Evolutionary conservation across 495 filamentous ascomycete genomes (phyloP).

Genomic region (Xylaria longipes): DNA sequence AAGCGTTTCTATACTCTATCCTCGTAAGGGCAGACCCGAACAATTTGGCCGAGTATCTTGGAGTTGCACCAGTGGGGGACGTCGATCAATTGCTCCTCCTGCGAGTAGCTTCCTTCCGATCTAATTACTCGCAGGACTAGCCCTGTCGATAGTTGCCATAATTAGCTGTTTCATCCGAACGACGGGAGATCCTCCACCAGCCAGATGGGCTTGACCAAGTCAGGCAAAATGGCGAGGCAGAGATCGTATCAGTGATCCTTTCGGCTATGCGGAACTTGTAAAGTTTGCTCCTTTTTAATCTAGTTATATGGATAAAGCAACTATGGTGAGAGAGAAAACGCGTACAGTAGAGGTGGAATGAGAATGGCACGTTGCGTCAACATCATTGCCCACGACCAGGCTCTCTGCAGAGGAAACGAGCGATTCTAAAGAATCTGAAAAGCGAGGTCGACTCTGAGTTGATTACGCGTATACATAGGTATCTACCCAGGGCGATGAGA

Average conservation of each 20-base stretch:
- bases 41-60: conserved; percentile 6
- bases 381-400: neutral
- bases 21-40: neutral
- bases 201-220: conserved; percentile 2
- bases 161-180: conserved; percentile 13
- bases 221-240: neutral
- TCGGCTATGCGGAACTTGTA: neutral
- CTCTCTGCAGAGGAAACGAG: neutral
- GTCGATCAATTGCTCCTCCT: conserved; percentile 14
- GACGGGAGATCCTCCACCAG: conserved; percentile 19
- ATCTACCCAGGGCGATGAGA: neutral
- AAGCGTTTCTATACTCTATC: neutral
- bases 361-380: conserved; percentile 9
- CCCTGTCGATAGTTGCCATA: conserved; percentile 19
- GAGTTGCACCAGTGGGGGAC: neutral
- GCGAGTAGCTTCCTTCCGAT: neutral
- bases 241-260: neutral
- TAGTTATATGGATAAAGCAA: neutral
- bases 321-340: neutral
- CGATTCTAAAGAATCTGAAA: neutral
- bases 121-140: conserved; percentile 15
- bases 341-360: neutral
- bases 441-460: neutral
- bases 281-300: neutral
- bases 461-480: neutral